Evolutionary conservation across 352 stramenopile genomes (phyloP), one percentile per base, ranked within the genome.

Genomic region (Phytophthora chlamydospora): DNA sequence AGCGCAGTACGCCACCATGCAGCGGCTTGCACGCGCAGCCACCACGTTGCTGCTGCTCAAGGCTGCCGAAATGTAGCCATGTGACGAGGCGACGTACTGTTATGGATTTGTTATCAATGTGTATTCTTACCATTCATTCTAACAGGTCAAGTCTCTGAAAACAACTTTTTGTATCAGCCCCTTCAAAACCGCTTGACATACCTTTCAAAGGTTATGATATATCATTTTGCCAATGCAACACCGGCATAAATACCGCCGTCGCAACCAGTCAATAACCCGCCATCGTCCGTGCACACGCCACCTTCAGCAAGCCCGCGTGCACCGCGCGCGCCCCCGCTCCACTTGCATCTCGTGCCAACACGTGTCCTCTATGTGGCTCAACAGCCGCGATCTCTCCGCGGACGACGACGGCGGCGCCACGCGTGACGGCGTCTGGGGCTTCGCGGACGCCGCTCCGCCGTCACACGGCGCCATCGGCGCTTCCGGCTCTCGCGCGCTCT

Each of bases 401-500:
- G 67, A 72, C 43, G 62, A 75, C 29, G 67, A 76, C 43, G 47
- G 44, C 53, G 46, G 4, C 24, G 34, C 38, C 24, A 50, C 46
- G 14, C 57, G 47, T 39, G 62, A 69, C 31, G 58, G 58, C 57
- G 50, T 76, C 38, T 76, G 67, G 67, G 48, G 62, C 31, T 76
- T 76, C 35, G 34, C 62, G 10, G 33, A 40, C 24, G 55, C 56
- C 14, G 54, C 27, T 35, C 45, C 44, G 1, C 16, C 50, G 21
- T 65, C 57, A 7, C 76, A 82, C 45, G 74, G 74, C 13, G 52
- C 71, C 13, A 83, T 86, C 24, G 76, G 76, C 38, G 75, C 60
- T 17, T 71, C 70, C n/a, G 59, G 35, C 57, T 71, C 76, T 21
- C 66, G 72, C 14, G 62, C 80, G 33, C 71, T 87, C n/a, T 90